Evolutionary conservation across 768 basidiomycete genomes (phyloP).

Genomic region (Naematelia aurantialba): DNA sequence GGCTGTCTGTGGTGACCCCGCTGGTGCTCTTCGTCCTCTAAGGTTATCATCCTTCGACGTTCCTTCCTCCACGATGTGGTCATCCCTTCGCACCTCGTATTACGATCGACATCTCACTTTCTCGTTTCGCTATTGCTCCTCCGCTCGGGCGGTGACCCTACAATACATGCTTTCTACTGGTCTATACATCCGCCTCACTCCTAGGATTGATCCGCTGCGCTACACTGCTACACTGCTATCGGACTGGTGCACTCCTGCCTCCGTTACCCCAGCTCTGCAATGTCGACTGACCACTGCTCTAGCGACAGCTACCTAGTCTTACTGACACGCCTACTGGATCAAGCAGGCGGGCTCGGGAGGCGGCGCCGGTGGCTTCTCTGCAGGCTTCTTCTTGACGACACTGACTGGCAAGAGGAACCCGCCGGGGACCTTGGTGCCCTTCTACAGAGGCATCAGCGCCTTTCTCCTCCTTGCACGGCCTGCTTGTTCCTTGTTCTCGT

Average conservation of each 20-base stretch:
- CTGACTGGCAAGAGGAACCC: conserved; percentile 43
- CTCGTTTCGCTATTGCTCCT: not conserved
- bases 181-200: not conserved
- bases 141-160: no score
- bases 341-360: conserved; percentile 23
- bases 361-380: conserved; percentile 9
- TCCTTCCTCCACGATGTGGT: not conserved
- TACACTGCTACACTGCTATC: no score
- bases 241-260: no score
- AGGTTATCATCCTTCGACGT: not conserved
- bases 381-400: conserved; percentile 34
- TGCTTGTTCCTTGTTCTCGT: no score
- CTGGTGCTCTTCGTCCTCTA: not conserved
- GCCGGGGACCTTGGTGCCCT: conserved; percentile 42
- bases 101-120: not conserved
- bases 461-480: no score
- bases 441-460: conserved; percentile 21
- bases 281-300: not conserved
- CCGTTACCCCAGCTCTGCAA: no score
- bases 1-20: not conserved
- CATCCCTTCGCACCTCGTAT: not conserved
- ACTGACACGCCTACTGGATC: conserved; percentile 21
- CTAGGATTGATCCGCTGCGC: no score
- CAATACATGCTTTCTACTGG: not conserved
- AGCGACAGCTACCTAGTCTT: not conserved